A percentile compares a stretch with the other conserved stretches of the same genome.
phyloP scores from a whole-genome alignment of 2,329 filamentous ascomycete species.

The Fonsecaea pedrosoi region DNA sequence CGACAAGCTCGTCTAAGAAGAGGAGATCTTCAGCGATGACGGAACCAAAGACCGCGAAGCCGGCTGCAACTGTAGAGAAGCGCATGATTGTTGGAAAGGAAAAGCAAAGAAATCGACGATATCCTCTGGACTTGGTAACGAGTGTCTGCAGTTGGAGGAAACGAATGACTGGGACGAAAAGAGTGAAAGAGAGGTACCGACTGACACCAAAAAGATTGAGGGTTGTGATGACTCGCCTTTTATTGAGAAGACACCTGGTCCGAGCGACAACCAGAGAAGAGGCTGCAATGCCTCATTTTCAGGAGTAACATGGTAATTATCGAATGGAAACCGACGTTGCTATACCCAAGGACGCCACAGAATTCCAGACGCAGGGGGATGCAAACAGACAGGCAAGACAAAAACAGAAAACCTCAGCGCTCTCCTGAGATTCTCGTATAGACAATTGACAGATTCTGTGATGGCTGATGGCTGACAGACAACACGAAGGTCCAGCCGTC shows the following conservation, averaged over 20 bases:
- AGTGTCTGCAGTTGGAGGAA: not conserved
- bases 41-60: not conserved
- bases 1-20: slow-evolving; percentile 1
- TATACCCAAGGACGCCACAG: not conserved
- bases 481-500: not conserved
- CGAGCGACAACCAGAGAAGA: not conserved
- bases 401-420: not conserved
- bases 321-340: not conserved
- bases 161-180: slow-evolving; percentile 4
- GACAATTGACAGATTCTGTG: not conserved
- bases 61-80: not conserved
- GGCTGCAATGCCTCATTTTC: not conserved
- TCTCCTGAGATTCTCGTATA: not conserved
- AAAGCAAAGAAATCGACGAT: not conserved
- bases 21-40: slow-evolving; percentile 7
- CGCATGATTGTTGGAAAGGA: not conserved
- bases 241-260: not conserved
- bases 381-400: not conserved
- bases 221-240: slow-evolving; percentile 2
- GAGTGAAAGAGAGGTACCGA: not conserved
- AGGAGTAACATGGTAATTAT: not conserved
- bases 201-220: not conserved
- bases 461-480: slow-evolving; percentile 1
- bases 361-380: not conserved
- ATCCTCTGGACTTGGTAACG: not conserved